Percentiles rank a stretch among this genome's conserved stretches.
Conservation (phyloP, 1,284 basidiomycete species). For the Hypsizygus ulmarius region DNA sequence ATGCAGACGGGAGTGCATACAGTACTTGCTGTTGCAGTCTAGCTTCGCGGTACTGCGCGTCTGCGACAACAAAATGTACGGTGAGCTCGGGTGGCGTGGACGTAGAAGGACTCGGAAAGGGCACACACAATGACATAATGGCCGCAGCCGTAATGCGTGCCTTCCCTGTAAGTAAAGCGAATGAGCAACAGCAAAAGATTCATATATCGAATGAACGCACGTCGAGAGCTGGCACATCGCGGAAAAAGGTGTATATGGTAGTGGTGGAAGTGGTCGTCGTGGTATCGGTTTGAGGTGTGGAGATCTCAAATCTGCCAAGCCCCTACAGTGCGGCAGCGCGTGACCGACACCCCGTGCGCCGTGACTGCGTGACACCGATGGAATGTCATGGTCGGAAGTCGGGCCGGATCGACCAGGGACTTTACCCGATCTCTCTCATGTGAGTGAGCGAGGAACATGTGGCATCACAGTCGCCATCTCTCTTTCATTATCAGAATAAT, state of each 20-base stretch:
- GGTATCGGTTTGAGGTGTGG: conserved; percentile 17
- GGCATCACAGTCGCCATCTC: no score
- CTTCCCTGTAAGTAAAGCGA: conserved; percentile 52
- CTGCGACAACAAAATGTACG: conserved; percentile 31
- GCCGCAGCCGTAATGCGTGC: conserved; percentile 73
- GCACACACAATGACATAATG: conserved; percentile 46
- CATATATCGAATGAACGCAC: conserved; percentile 40
- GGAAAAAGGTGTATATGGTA: conserved; percentile 1
- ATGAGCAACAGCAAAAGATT: conserved; percentile 19
- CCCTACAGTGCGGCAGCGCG: neutral
- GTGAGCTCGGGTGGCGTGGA: conserved; percentile 19
- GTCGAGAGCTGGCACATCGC: conserved; percentile 73
- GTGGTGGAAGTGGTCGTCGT: conserved; percentile 18
- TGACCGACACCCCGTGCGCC: neutral
- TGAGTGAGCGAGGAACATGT: no score
- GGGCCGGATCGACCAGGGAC: no score
- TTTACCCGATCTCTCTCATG: no score
- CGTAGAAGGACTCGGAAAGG: conserved; percentile 19
- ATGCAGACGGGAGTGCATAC: conserved; percentile 57
- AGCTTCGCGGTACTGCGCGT: conserved; percentile 57
- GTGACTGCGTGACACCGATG: no score
- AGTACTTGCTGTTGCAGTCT: conserved; percentile 60
- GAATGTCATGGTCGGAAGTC: no score
- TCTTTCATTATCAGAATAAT: no score
- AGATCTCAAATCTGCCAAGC: neutral